phyloP scores from a whole-genome alignment of 345 rosid species.

The Heritiera littoralis region DNA sequence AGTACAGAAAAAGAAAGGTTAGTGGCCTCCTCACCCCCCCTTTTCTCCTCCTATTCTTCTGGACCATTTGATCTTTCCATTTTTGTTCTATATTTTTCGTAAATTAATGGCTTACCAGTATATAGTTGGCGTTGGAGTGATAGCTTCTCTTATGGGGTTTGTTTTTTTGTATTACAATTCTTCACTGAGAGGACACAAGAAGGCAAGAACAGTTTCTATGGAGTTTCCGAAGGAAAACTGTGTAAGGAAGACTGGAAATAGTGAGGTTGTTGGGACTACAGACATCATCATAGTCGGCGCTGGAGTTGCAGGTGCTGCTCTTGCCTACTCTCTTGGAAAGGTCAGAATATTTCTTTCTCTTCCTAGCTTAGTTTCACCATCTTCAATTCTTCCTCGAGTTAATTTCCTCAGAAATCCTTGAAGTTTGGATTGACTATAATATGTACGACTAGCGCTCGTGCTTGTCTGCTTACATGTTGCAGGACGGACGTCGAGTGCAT shows the following conservation, averaged over 20 bases:
- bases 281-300: slow-evolving; percentile 6
- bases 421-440: neutral
- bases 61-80: neutral
- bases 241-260: neutral
- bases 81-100: neutral
- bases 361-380: neutral
- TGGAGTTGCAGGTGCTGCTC: slow-evolving; percentile 4
- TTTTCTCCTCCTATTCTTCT: neutral
- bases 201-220: neutral
- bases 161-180: neutral
- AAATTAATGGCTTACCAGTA: neutral
- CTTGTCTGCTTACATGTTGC: neutral
- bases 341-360: neutral
- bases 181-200: neutral
- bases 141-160: slow-evolving; percentile 2
- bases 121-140: neutral
- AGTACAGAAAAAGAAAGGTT: too few relatives aligned
- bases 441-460: neutral
- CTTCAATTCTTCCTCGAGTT: neutral
- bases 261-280: neutral
- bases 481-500: slow-evolving; percentile 32
- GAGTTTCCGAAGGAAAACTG: neutral
- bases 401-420: neutral
- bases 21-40: neutral
- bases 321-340: slow-evolving; percentile 14